Evolutionary conservation across 257 asterid genomes (phyloP).

Genomic region (Leptodermis oblonga): DNA sequence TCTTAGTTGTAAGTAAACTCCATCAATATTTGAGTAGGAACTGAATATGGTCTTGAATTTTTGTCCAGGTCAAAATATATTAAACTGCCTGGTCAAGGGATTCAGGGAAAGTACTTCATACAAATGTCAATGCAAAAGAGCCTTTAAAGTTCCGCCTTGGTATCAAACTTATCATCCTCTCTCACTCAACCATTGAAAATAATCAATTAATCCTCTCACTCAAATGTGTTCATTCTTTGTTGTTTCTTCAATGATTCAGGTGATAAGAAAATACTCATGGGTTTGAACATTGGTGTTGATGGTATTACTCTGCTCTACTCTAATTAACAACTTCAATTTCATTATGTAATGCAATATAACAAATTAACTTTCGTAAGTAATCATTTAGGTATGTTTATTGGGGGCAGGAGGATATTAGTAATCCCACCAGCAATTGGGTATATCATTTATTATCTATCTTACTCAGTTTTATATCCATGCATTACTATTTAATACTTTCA

Average conservation of each 20-base stretch:
- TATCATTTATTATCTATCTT: background rate
- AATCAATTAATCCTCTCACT: background rate
- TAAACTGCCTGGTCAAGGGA: conserved; percentile 49
- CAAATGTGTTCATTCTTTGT: conserved; percentile 9
- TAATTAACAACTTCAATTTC: background rate
- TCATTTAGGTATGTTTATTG: conserved; percentile 51
- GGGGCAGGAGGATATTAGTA: conserved; percentile 59
- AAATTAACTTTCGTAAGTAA: no score
- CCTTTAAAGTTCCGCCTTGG: conserved; percentile 46
- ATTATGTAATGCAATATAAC: no score
- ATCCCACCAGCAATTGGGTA: conserved; percentile 77
- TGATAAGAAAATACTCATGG: conserved; percentile 35
- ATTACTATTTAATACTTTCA: background rate
- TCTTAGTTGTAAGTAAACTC: background rate
- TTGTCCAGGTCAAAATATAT: conserved; percentile 50
- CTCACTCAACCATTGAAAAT: no score
- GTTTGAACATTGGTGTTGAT: conserved; percentile 59
- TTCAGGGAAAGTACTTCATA: conserved; percentile 32
- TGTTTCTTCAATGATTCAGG: conserved; percentile 39
- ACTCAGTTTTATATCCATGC: no score
- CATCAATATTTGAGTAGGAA: no score
- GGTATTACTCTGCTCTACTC: conserved; percentile 41
- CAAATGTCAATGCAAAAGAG: conserved; percentile 36
- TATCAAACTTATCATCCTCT: conserved; percentile 13
- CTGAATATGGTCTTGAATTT: no score